Percentiles rank a stretch among this genome's conserved stretches.
These are phyloP conservation scores for Noccaea bulbosa DNA, from an alignment of 345 rosid genomes.

Conservation along the genomic window DNA sequence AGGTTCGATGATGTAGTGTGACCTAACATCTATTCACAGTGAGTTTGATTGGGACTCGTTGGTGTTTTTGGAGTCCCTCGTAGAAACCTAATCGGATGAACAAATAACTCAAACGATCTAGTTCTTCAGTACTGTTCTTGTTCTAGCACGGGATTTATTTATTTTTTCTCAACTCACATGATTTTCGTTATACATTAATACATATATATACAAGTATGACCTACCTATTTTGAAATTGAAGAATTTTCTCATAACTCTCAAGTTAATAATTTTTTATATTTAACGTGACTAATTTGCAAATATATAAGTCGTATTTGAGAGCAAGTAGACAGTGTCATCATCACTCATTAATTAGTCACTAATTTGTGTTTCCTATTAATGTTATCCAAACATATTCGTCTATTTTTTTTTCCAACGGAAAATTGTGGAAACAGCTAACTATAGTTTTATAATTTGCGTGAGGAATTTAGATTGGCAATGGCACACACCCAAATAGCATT, in stretches of 20 bases:
- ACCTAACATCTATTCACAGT: neutral
- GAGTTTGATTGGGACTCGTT: neutral
- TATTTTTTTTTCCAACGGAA: neutral
- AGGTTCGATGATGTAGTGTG: conserved; percentile 12
- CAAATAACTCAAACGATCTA: neutral
- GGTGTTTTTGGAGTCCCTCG: neutral
- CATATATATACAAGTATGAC: too few relatives aligned
- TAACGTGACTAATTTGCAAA: too few relatives aligned
- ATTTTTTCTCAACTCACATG: too few relatives aligned
- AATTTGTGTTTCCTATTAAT: neutral
- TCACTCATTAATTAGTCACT: too few relatives aligned
- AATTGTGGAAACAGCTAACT: conserved; percentile 26
- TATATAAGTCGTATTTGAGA: too few relatives aligned
- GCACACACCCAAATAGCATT: conserved; percentile 30
- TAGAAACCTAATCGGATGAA: neutral
- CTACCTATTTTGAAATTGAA: too few relatives aligned
- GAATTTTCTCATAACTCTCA: too few relatives aligned
- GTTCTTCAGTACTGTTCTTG: neutral
- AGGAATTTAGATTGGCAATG: neutral
- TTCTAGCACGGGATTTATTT: neutral
- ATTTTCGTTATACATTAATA: neutral
- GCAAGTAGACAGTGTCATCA: too few relatives aligned
- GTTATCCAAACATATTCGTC: conserved; percentile 20
- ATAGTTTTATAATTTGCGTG: conserved; percentile 20
- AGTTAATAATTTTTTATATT: too few relatives aligned